Evolutionary conservation across 495 filamentous ascomycete species (phyloP).

Genomic region (Neurospora sp.): DNA sequence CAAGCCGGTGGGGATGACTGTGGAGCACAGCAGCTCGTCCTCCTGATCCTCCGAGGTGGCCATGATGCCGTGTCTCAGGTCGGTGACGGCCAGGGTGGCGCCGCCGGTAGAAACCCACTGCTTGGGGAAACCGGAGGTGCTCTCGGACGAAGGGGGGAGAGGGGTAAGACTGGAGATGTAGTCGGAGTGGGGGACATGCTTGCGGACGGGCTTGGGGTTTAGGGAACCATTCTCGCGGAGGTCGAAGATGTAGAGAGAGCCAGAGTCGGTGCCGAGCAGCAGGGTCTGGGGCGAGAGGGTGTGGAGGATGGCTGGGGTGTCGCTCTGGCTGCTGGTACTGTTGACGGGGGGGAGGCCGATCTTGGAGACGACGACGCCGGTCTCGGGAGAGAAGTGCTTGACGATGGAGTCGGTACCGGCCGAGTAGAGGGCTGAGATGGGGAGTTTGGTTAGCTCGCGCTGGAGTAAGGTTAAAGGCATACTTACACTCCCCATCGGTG

Average conservation of each 20-base stretch:
- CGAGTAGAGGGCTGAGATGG: conserved; percentile 57
- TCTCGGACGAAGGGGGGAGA: conserved; percentile 63
- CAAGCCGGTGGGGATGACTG: conserved; percentile 58
- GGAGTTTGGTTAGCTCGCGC: conserved; percentile 6
- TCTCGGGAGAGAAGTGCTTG: conserved; percentile 73
- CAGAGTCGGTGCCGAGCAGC: conserved; percentile 82
- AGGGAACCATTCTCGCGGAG: conserved; percentile 57
- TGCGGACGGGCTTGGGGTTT: conserved; percentile 57
- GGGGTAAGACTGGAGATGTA: conserved; percentile 86
- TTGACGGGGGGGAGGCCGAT: conserved; percentile 46
- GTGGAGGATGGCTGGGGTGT: conserved; percentile 68
- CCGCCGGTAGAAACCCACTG: conserved; percentile 91
- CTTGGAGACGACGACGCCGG: conserved; percentile 73
- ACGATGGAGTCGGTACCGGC: conserved; percentile 83
- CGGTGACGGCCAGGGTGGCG: conserved; percentile 78
- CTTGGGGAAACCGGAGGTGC: conserved; percentile 76
- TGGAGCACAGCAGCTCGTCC: conserved; percentile 75
- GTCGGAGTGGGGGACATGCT: conserved; percentile 79
- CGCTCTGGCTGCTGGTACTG: conserved; percentile 28
- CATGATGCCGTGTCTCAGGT: conserved; percentile 71
- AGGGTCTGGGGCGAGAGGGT: conserved; percentile 78
- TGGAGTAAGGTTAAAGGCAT: neutral
- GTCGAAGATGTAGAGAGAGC: conserved; percentile 82
- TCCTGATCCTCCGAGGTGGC: conserved; percentile 87
- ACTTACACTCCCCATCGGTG: conserved; percentile 54